A percentile compares a stretch with the other conserved stretches of the same genome.
Evolutionary conservation across 129 eudicot genomes (phyloP).

Genomic region (Kitagawia praeruptora): DNA sequence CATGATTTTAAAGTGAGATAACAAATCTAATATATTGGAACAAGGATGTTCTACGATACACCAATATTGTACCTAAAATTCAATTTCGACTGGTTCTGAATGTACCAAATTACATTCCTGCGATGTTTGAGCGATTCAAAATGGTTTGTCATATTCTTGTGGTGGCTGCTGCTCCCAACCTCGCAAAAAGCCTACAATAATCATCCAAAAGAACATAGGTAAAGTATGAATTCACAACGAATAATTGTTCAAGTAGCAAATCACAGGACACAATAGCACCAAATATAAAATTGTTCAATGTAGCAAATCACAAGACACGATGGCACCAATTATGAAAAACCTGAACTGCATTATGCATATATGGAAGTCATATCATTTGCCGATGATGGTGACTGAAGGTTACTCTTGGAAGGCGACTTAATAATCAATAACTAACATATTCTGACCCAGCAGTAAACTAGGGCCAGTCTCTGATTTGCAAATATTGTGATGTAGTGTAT

Average conservation of each 20-base stretch:
- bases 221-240: not conserved
- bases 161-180: constrained; percentile 89
- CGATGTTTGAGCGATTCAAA: constrained; percentile 27
- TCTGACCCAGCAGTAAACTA: not conserved
- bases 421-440: not conserved
- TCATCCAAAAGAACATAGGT: constrained; percentile 9
- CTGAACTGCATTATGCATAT: not conserved
- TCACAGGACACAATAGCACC: not conserved
- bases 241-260: not conserved
- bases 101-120: constrained; percentile 25
- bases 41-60: constrained; percentile 4
- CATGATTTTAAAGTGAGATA: not conserved
- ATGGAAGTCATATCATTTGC: not conserved
- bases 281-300: not conserved
- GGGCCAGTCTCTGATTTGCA: not conserved
- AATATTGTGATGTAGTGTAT: not conserved
- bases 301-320: not conserved
- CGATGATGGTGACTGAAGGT: not conserved
- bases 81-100: constrained; percentile 21
- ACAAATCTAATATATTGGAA: not conserved
- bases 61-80: not conserved
- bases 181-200: constrained; percentile 57
- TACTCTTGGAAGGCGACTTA: not conserved
- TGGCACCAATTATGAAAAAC: not conserved
- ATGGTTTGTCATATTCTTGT: constrained; percentile 77